A percentile compares a stretch with the other conserved stretches of the same genome.
phyloP scores from a whole-genome alignment of 208 protist species.

The Crithidia expoeki region DNA sequence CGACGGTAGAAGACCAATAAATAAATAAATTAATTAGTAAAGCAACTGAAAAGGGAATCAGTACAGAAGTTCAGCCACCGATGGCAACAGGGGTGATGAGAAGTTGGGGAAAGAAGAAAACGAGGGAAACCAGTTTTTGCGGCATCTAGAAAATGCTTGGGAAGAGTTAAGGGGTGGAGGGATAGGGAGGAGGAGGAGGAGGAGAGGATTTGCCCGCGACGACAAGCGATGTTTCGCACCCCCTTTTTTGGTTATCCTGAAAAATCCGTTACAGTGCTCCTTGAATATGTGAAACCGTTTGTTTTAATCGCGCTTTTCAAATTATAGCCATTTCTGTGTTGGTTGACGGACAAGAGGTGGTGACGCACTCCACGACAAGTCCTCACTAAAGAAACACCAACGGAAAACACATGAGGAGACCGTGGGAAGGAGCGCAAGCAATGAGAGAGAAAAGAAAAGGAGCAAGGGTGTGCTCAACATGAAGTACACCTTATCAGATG shows the following conservation, averaged over 20 bases:
- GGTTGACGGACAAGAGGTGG: not conserved
- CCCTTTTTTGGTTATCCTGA: no score
- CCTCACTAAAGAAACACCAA: not conserved
- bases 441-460: slow-evolving; percentile 8
- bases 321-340: not conserved
- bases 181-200: not conserved
- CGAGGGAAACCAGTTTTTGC: no score
- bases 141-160: not conserved
- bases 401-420: not conserved
- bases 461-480: not conserved
- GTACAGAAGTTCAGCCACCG: not conserved
- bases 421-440: not conserved
- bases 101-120: not conserved
- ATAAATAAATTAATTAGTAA: not conserved
- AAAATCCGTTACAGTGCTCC: no score
- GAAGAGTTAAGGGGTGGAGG: not conserved
- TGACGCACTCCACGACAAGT: not conserved
- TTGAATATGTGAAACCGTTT: no score
- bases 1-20: not conserved
- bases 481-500: no score
- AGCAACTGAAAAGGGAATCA: slow-evolving; percentile 2
- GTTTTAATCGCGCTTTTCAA: no score
- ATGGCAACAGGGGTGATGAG: not conserved
- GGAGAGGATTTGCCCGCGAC: not conserved
- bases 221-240: no score